These are phyloP conservation scores for Podospora bellae-mahoneyi DNA, from an alignment of 495 filamentous ascomycete species.

Conservation along the genomic window DNA sequence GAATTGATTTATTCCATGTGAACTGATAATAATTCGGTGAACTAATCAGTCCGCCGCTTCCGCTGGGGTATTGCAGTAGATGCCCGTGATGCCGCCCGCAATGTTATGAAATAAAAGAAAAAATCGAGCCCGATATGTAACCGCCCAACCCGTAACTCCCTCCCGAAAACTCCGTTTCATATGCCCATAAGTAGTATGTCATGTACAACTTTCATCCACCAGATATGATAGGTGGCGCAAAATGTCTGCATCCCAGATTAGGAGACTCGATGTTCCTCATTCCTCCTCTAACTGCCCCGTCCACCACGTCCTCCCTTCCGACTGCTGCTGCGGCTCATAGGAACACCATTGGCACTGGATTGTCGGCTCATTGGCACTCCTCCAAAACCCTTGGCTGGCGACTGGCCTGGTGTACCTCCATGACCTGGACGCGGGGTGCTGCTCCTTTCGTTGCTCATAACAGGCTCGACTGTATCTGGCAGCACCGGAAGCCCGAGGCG, in stretches of 20 bases:
- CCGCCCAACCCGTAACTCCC: background rate
- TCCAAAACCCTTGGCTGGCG: slow-evolving; percentile 30
- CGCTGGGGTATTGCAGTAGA: background rate
- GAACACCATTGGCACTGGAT: slow-evolving; percentile 46
- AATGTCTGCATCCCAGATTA: background rate
- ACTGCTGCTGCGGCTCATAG: slow-evolving; percentile 48
- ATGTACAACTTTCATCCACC: background rate
- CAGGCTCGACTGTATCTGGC: slow-evolving; percentile 31
- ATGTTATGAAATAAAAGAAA: background rate
- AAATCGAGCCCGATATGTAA: background rate
- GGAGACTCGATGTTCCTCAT: background rate
- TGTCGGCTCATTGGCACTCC: slow-evolving; percentile 50
- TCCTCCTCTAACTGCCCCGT: slow-evolving; percentile 21
- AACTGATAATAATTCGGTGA: background rate
- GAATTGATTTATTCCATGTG: background rate
- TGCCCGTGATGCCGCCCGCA: background rate
- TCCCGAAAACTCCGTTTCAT: background rate
- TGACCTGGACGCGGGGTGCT: slow-evolving; percentile 29
- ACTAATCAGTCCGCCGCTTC: background rate
- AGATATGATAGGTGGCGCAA: background rate
- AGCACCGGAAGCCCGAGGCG: slow-evolving; percentile 39
- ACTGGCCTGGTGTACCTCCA: slow-evolving; percentile 29
- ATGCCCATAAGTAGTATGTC: background rate
- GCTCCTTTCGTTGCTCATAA: slow-evolving; percentile 21
- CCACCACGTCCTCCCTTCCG: slow-evolving; percentile 34